These are phyloP conservation scores for Anisodus tanguticus DNA, from an alignment of 257 asterid genomes.

Conservation along the genomic window DNA sequence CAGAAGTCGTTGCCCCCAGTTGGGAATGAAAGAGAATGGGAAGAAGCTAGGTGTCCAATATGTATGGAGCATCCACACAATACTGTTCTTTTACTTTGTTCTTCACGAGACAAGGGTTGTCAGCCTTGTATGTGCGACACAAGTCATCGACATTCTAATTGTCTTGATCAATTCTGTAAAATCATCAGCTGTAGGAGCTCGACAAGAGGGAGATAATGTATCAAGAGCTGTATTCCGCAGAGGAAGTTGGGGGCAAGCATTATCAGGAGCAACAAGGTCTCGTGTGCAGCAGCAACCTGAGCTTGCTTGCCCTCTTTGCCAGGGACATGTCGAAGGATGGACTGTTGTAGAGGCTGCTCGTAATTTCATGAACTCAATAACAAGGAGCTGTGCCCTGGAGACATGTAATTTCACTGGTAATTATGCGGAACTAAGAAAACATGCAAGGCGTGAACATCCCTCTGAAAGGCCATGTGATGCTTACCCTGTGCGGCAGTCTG, in stretches of 20 bases:
- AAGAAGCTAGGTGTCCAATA: conserved; percentile 73
- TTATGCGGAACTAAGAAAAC: conserved; percentile 65
- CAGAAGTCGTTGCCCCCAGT: conserved; percentile 37
- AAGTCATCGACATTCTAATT: conserved; percentile 74
- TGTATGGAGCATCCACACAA: conserved; percentile 82
- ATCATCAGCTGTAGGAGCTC: conserved; percentile 39
- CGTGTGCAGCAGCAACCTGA: conserved; percentile 26
- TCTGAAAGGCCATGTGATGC: conserved; percentile 58
- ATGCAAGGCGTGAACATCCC: conserved; percentile 76
- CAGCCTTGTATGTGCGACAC: conserved; percentile 88
- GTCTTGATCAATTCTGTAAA: conserved; percentile 64
- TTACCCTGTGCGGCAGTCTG: conserved; percentile 48
- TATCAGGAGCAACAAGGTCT: conserved; percentile 21
- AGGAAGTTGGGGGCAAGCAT: conserved; percentile 24
- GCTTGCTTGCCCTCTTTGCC: conserved; percentile 72
- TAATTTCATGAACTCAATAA: conserved; percentile 52
- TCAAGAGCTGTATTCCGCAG: not conserved
- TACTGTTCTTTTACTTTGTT: conserved; percentile 57
- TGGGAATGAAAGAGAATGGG: conserved; percentile 64
- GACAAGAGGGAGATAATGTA: not conserved
- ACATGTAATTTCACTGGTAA: conserved; percentile 62
- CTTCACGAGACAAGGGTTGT: conserved; percentile 69
- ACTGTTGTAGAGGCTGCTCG: conserved; percentile 53
- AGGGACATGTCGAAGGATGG: conserved; percentile 61
- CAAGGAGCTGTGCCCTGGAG: conserved; percentile 68